Percentiles rank a stretch among this genome's conserved stretches.
These are phyloP conservation scores for Picea abies DNA, from an alignment of 83 land plant genomes.

Conservation along the genomic window DNA sequence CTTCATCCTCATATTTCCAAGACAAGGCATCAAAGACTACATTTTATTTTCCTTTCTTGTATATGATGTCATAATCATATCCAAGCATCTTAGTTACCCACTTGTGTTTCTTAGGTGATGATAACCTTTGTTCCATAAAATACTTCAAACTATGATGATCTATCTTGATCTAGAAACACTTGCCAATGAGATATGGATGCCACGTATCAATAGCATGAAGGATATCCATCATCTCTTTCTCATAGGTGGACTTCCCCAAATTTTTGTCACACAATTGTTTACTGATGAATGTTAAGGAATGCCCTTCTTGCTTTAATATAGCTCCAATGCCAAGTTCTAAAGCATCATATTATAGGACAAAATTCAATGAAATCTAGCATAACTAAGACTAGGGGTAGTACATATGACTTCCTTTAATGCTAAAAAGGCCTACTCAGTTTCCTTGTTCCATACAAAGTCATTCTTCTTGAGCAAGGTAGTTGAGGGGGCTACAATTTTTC, in stretches of 20 bases:
- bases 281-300: neutral
- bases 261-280: neutral
- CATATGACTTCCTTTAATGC: neutral
- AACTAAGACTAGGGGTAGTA: neutral
- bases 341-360: neutral
- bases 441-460: no score
- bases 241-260: neutral
- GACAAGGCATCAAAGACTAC: no score
- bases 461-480: no score
- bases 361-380: neutral
- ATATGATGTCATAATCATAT: neutral
- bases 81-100: no score
- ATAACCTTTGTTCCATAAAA: no score
- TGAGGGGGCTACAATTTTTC: no score
- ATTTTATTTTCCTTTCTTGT: no score
- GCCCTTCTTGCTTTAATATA: neutral
- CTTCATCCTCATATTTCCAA: no score
- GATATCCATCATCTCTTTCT: neutral
- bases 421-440: neutral
- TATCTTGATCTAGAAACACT: no score
- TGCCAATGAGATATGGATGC: neutral
- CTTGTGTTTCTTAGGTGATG: no score
- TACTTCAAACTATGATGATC: no score
- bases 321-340: neutral
- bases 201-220: neutral